phyloP scores from a whole-genome alignment of 2,329 filamentous ascomycete genomes.

The Thielaviopsis ethacetica region DNA sequence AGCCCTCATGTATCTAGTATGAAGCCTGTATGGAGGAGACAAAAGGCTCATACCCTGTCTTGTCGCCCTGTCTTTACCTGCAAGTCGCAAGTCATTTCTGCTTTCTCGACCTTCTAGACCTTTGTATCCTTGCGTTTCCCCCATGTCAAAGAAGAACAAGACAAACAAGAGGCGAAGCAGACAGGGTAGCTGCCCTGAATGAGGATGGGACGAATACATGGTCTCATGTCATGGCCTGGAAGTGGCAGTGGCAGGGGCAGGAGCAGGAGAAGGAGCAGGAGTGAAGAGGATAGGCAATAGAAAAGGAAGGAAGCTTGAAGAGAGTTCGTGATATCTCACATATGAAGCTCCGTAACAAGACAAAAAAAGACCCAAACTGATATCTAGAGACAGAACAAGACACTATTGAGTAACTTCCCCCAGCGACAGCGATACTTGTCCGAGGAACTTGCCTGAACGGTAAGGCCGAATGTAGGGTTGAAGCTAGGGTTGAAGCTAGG shows the following conservation, averaged over 20 bases:
- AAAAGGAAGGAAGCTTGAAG: too few relatives aligned
- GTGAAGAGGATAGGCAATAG: too few relatives aligned
- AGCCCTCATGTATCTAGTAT: neutral
- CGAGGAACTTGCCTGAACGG: too few relatives aligned
- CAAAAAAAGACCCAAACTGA: neutral
- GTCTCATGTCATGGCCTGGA: neutral
- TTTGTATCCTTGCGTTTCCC: neutral
- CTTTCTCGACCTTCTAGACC: neutral
- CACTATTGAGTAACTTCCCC: neutral
- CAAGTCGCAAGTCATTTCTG: neutral
- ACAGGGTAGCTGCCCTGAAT: neutral
- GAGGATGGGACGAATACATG: neutral
- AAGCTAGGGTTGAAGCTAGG: too few relatives aligned
- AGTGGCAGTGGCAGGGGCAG: neutral
- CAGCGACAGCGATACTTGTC: too few relatives aligned
- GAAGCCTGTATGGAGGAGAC: neutral
- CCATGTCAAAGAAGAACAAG: too few relatives aligned
- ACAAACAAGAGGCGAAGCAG: neutral
- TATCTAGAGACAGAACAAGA: neutral
- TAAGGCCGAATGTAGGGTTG: too few relatives aligned
- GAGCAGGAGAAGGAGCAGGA: too few relatives aligned
- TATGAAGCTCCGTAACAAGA: neutral
- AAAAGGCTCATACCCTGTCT: neutral
- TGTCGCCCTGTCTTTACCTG: neutral
- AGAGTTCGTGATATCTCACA: neutral